Evolutionary conservation across 73 alveolate genomes (phyloP).

Genomic region (Uronychia binucleata): DNA sequence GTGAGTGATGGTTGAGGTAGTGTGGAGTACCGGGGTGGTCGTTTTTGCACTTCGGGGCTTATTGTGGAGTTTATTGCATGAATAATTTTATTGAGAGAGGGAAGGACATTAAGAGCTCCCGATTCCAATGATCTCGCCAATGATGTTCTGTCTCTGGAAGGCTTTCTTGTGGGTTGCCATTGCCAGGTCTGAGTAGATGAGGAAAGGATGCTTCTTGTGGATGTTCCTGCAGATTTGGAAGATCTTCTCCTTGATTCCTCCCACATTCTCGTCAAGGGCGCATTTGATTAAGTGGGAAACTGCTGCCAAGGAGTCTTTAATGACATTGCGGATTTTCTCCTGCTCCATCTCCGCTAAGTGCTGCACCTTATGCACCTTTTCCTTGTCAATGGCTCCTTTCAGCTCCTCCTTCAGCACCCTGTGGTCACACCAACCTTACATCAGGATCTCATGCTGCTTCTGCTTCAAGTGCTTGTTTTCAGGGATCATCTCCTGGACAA

Average conservation of each 20-base stretch:
- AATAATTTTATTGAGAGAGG: too few relatives aligned
- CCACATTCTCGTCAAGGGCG: conserved; percentile 37
- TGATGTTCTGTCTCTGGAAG: not conserved
- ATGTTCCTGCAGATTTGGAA: conserved; percentile 17
- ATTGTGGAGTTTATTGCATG: too few relatives aligned
- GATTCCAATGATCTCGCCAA: not conserved
- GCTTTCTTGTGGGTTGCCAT: conserved; percentile 19
- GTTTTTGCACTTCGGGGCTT: too few relatives aligned
- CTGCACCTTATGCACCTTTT: conserved; percentile 11
- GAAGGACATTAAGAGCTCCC: too few relatives aligned
- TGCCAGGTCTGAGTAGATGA: conserved; percentile 28
- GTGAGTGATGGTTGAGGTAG: too few relatives aligned
- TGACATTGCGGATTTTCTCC: conserved; percentile 16
- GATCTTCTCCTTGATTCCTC: conserved; percentile 11
- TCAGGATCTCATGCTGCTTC: conserved; percentile 14
- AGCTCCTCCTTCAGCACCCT: conserved; percentile 11
- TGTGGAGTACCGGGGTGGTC: too few relatives aligned
- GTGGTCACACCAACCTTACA: conserved; percentile 4
- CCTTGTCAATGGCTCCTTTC: not conserved
- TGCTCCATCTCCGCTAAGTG: conserved; percentile 45
- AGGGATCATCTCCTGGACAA: conserved; percentile 5
- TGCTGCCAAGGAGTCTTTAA: conserved; percentile 15
- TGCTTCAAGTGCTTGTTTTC: conserved; percentile 6
- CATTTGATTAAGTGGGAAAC: conserved; percentile 16
- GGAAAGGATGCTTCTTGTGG: conserved; percentile 41